Percentiles rank a stretch among this genome's conserved stretches.
Conservation (phyloP, 129 eudicot species). For the Pulicaria dysenterica region DNA sequence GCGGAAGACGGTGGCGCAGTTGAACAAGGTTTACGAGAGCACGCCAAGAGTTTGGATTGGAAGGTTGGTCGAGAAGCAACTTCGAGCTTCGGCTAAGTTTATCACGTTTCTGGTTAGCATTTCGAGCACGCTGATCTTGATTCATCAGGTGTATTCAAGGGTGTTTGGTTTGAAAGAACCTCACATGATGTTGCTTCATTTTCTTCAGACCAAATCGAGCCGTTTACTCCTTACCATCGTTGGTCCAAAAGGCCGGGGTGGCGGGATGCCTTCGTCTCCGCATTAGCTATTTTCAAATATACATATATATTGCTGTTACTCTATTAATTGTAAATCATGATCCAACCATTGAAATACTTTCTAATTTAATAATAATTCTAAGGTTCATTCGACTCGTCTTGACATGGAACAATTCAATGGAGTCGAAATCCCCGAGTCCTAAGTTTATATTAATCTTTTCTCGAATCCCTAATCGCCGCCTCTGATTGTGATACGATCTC, state of each 20-base stretch:
- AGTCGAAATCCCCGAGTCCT: no score
- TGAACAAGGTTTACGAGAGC: constrained; percentile 30
- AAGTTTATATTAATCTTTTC: no score
- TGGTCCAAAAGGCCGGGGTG: background rate
- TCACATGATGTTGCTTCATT: constrained; percentile 11
- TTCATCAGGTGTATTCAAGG: constrained; percentile 28
- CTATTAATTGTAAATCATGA: no score
- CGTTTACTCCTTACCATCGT: background rate
- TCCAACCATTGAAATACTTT: no score
- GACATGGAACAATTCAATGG: no score
- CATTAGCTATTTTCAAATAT: background rate
- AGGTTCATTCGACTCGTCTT: no score
- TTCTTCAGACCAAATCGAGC: constrained; percentile 1
- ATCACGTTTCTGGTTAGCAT: constrained; percentile 13
- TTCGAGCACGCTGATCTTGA: background rate
- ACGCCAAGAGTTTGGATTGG: constrained; percentile 12
- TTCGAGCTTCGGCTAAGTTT: constrained; percentile 10
- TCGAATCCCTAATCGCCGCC: no score
- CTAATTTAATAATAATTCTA: no score
- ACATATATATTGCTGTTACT: no score
- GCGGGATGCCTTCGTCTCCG: background rate
- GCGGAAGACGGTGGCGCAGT: constrained; percentile 25
- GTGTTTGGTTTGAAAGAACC: constrained; percentile 8
- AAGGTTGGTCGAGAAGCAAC: constrained; percentile 17
- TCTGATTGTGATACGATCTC: no score